Evolutionary conservation across 2,329 filamentous ascomycete genomes (phyloP).

Genomic region (Neocatenulostroma microsporum): DNA sequence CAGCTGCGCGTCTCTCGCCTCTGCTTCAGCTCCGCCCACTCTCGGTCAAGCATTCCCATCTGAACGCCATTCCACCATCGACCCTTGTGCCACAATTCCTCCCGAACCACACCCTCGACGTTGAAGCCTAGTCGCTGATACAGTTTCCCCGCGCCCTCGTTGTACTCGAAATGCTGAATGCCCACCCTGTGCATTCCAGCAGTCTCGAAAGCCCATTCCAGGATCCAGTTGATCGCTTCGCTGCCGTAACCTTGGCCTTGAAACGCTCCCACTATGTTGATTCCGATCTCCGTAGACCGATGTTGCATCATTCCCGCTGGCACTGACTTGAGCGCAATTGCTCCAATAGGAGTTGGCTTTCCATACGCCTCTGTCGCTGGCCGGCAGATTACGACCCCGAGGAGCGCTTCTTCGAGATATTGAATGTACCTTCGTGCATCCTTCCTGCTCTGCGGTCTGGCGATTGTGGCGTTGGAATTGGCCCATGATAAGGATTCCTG

Average conservation of each 20-base stretch:
- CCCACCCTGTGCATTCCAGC: conserved; percentile 41
- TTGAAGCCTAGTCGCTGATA: conserved; percentile 43
- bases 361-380: conserved; percentile 12
- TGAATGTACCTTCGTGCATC: too few relatives aligned
- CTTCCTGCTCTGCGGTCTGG: too few relatives aligned
- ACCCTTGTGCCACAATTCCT: conserved; percentile 39
- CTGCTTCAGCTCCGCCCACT: conserved; percentile 32
- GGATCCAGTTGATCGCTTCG: conserved; percentile 42
- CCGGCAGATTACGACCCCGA: conserved; percentile 34
- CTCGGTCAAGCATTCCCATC: conserved; percentile 34
- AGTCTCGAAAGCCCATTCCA: conserved; percentile 42
- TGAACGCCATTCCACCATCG: conserved; percentile 29
- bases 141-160: conserved; percentile 35
- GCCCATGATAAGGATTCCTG: too few relatives aligned
- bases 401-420: conserved; percentile 25
- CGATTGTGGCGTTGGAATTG: too few relatives aligned
- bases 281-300: conserved; percentile 35
- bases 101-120: conserved; percentile 36
- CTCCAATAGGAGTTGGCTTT: conserved; percentile 28
- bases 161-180: conserved; percentile 37
- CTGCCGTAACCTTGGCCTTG: conserved; percentile 40
- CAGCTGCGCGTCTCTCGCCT: too few relatives aligned
- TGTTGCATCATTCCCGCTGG: conserved; percentile 30
- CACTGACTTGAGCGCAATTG: conserved; percentile 23
- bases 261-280: conserved; percentile 30